Percentiles rank a stretch among this genome's conserved stretches.
phyloP scores from a whole-genome alignment of 495 filamentous ascomycete species.

The Hypoxylon fragiforme region DNA sequence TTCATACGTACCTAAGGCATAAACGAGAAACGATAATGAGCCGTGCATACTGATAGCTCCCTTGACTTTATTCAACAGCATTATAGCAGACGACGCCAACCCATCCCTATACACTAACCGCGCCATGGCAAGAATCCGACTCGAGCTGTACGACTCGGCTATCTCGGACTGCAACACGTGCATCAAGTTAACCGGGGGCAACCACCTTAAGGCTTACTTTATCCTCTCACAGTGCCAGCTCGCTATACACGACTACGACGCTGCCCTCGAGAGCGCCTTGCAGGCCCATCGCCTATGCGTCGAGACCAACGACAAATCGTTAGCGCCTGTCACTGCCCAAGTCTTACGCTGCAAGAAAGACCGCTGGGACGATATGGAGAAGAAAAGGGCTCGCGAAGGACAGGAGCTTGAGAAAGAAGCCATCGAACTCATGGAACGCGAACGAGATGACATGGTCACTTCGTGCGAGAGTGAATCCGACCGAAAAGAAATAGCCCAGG shows the following conservation, averaged over 20 bases:
- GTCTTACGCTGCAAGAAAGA: slow-evolving; percentile 81
- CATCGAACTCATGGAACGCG: slow-evolving; percentile 42
- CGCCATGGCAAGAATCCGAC: slow-evolving; percentile 76
- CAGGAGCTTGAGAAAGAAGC: slow-evolving; percentile 61
- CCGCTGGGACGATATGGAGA: slow-evolving; percentile 64
- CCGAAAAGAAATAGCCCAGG: slow-evolving; percentile 55
- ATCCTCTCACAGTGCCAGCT: slow-evolving; percentile 85
- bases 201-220: slow-evolving; percentile 79
- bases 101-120: slow-evolving; percentile 81
- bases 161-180: slow-evolving; percentile 77
- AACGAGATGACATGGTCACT: slow-evolving; percentile 32
- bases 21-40: background rate
- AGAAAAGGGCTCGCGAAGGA: slow-evolving; percentile 47
- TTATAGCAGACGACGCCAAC: slow-evolving; percentile 64
- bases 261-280: slow-evolving; percentile 71
- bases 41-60: background rate
- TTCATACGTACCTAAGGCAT: background rate
- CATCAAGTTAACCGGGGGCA: slow-evolving; percentile 65
- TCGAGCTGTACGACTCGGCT: slow-evolving; percentile 71
- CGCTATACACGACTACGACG: slow-evolving; percentile 69
- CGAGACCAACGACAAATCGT: slow-evolving; percentile 57
- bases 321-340: slow-evolving; percentile 64
- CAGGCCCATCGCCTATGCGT: slow-evolving; percentile 75
- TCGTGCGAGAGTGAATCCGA: slow-evolving; percentile 38
- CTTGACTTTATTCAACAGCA: slow-evolving; percentile 35